Evolutionary conservation across 768 basidiomycete species (phyloP), one percentile per base, ranked within the genome.

Genomic region (Russula brevipes): DNA sequence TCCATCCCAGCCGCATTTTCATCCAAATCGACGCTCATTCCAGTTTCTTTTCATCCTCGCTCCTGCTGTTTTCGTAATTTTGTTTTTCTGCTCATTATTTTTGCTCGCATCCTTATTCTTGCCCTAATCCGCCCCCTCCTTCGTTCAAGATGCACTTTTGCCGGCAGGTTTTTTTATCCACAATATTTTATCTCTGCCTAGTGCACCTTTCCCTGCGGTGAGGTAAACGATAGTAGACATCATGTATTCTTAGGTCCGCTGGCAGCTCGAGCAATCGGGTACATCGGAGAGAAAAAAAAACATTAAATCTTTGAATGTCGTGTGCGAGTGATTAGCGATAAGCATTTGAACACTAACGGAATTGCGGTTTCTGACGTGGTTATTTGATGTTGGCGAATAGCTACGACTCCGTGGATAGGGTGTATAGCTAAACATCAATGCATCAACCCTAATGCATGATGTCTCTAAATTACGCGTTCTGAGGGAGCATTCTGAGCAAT

Each of bases 211-310:
- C 47, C 49, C 19, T 52, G 60, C 58, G 54, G 53, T 35, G 60
- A 68, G 66, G 67, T 64, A 66, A 24, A 61, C 65, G 62, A 67
- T 64, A 62, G 63, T 73, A 73, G 71, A 72, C 64, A 68, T 59
- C 51, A 70, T 73, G 71, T 72, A 72, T 67, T 73, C 68, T 66
- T 72, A 72, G 50, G 58, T 60, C 55, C 52, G 17, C 54, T 60
- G 45, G 47, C 61, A 56, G 58, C 49, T 30, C 33, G 30, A 55
- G 66, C 54, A 49, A 53, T 55, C 60, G 56, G 52, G 61, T 53
- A 49, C 64, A 59, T 50, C 41, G 52, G 51, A 36, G 41, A 39
- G 38, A 63, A 50, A 44, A 58, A 54, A 60, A 57, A 57, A 35
- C 38, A 56, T 46, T 54, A 54, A 54, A 64, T 44, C 35, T 57